Evolutionary conservation across 768 basidiomycete genomes (phyloP), one percentile per base, ranked within the genome.

Genomic region (Russula vinacea): DNA sequence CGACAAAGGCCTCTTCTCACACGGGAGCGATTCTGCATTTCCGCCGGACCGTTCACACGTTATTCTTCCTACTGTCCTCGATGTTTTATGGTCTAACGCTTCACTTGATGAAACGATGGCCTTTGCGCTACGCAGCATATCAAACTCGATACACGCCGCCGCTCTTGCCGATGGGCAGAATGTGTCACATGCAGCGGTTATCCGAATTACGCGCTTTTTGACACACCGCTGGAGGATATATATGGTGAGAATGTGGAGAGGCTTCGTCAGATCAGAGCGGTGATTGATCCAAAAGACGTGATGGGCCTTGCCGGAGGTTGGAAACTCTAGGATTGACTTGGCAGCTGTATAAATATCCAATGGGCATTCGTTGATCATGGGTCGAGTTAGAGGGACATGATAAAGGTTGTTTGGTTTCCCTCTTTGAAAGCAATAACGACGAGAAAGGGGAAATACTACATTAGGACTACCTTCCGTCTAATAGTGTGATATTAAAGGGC

Each of bases 31-130:
- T 2, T 62, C 65, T 35, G 65, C 65, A 11, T 66, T 58, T 14
- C 65, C 65, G 8, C 60, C 60, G 1, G 58, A 60, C 22, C 65
- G 65, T 9, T 55, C 56, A 6, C 65, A 47, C 3, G 54, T 44
- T 3, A 19, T 62, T 39, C 45, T 66, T 11, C 65, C 65, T 8
- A 45, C 60, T 7, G 35, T 11, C 26, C 3, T 58, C 24, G 2
- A 9, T 4, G 1, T 49, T 29, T 5, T 39, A 5, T 62, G 47
- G n/a, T 33, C 32, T 0, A 59, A 59, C 11, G 51, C 77, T 16
- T 45, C 71, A 5, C 71, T 71, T 1, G 84, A 86, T 67, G 71
- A 70, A 33, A 33, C 33, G 3, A 33, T 33, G 33, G 33, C 33
- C 33, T 33, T 8, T 40, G 39, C 39, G 39, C 39, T 40, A 10